Evolutionary conservation across 106 monocot species (phyloP), one percentile per base, ranked within the genome.

Genomic region (Dioscorea alata): DNA sequence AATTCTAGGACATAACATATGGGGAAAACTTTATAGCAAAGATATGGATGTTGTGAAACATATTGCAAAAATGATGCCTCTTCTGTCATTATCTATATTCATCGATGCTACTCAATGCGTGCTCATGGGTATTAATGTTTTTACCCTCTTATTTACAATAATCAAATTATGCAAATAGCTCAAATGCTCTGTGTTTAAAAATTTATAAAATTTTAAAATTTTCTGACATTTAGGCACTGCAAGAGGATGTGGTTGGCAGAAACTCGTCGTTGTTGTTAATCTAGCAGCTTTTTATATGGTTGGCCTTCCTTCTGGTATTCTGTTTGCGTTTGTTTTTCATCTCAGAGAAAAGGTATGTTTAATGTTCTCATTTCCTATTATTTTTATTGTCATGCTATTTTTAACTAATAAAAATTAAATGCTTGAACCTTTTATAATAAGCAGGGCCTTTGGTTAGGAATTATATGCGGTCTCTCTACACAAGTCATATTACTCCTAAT

Each of bases 231-330:
- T 28, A 75, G 75, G 75, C 50, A 68, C 68, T 60, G 75, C 61
- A 12, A 68, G 75, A 69, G 75, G 75, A n/a, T 75, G 75, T 61
- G 75, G 75, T 17, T 75, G 67, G 75, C 75, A 75, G 25, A 75
- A 75, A 15, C 21, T 35, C n/a, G 68, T 68, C 33, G 61, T 68
- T 12, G 31, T 68, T 21, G 31, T 75, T 6, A 75, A 75, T 32
- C 68, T 75, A 13, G 75, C 60, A 61, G 75, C 75, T 32, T 75
- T 68, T 61, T 75, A 75, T 53, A 49, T 32, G 9, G 61, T 69
- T 8, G 75, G 75, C 33, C 17, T 75, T 62, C 75, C 75, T 23
- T 75, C 75, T 18, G 21, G 68, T 50, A 33, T 75, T 50, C 50
- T 75, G 13, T 62, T 75, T 8, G 75, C 75, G 14, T 75, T 75